A percentile compares a stretch with the other conserved stretches of the same genome.
phyloP scores from a whole-genome alignment of 2,329 filamentous ascomycete species.

The Cryphonectria japonica region DNA sequence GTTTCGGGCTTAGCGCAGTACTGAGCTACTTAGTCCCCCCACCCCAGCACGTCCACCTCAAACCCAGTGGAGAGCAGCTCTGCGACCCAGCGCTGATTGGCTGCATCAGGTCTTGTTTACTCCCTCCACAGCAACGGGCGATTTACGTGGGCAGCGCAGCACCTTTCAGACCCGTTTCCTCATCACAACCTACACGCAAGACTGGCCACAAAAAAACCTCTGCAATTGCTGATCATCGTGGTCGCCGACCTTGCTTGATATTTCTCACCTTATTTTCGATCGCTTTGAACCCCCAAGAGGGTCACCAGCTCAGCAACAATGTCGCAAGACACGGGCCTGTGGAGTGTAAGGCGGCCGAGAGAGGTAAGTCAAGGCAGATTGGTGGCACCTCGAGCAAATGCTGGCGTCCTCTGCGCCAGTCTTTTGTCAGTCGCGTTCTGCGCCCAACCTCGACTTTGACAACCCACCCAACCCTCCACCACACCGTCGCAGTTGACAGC shows the following conservation, averaged over 20 bases:
- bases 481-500: constrained; percentile 49
- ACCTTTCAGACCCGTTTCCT: constrained; percentile 14
- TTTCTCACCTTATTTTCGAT: neutral
- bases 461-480: constrained; percentile 43
- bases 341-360: constrained; percentile 88
- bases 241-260: constrained; percentile 5
- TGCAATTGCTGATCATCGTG: neutral
- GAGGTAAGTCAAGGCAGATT: constrained; percentile 64
- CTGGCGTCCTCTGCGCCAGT: constrained; percentile 4
- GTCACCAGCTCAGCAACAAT: constrained; percentile 51
- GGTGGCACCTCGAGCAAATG: constrained; percentile 10
- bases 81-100: constrained; percentile 14
- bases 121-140: constrained; percentile 26
- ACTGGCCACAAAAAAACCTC: constrained; percentile 4
- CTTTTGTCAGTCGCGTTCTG: constrained; percentile 28
- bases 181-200: constrained; percentile 14
- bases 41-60: neutral
- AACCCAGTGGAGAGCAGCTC: neutral
- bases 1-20: neutral
- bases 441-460: constrained; percentile 16
- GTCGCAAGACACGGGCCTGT: constrained; percentile 86
- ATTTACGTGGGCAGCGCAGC: constrained; percentile 10
- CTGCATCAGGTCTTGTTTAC: constrained; percentile 22
- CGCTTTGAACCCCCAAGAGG: neutral
- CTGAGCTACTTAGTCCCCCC: neutral